A percentile compares a stretch with the other conserved stretches of the same genome.
phyloP scores from a whole-genome alignment of 129 eudicot species.

The Lactuca saligna region DNA sequence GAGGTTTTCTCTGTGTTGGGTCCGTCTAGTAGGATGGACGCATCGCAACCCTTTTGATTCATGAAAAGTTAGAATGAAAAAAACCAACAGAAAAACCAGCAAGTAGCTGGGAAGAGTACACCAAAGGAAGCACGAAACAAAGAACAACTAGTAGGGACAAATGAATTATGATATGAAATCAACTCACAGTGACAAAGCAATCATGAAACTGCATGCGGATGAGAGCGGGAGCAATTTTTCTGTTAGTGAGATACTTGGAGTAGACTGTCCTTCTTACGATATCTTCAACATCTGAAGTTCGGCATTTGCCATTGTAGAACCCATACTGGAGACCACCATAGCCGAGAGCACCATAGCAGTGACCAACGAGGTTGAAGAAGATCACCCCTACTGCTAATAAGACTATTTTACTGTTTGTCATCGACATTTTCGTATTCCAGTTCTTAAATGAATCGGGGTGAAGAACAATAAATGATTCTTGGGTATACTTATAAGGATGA shows the following conservation, averaged over 20 bases:
- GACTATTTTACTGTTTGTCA: constrained; percentile 4
- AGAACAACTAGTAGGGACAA: too few relatives aligned
- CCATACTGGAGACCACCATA: constrained; percentile 32
- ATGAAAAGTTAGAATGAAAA: background rate
- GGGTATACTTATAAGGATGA: constrained; percentile 20
- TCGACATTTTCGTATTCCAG: constrained; percentile 5
- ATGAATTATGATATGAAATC: background rate
- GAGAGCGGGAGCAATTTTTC: constrained; percentile 53
- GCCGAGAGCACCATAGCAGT: constrained; percentile 33
- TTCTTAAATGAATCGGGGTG: constrained; percentile 16
- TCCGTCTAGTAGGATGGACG: constrained; percentile 63
- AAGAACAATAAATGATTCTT: background rate
- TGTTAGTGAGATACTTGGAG: constrained; percentile 24
- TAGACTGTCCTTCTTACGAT: constrained; percentile 31
- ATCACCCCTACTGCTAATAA: constrained; percentile 28
- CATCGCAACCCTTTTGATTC: constrained; percentile 67
- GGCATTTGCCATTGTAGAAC: constrained; percentile 57
- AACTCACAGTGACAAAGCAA: constrained; percentile 61
- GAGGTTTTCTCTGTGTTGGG: constrained; percentile 51
- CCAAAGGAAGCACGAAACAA: too few relatives aligned
- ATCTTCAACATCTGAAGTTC: constrained; percentile 40
- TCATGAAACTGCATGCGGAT: constrained; percentile 83
- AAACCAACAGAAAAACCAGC: background rate
- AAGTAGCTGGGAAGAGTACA: too few relatives aligned
- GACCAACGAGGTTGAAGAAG: constrained; percentile 29